Base-by-base conservation (phyloP, 176 grass and related monocot species). In the Cenchrus fungigraminus region DNA sequence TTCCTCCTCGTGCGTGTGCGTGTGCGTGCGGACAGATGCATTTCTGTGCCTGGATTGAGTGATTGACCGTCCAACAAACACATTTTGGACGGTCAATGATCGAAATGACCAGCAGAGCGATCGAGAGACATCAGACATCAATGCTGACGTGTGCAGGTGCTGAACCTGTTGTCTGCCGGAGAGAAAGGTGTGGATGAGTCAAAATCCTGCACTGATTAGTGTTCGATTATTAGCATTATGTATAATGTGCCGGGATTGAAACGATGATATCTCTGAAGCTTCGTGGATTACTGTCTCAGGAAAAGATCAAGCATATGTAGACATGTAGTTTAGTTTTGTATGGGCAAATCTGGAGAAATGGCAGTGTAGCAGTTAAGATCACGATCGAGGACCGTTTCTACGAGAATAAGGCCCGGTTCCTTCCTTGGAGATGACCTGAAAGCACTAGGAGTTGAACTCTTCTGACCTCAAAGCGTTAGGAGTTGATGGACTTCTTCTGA, bases 401-500 rank as follows among this genome's bases (percentile, higher is more conserved):
- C n/a, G 2, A 28, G 31, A 32, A 32, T 32, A 32, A 40, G 9
- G 59, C 59, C 59, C 25, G 8, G 59, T 59, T 59, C 56, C 53
- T 56, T 25, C 17, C 55, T 59, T n/a, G 59, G 59, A 62, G 59
- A 62, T 62, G 9, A 28, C n/a, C 59, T 62, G 59, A 28, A 11
- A 62, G 7, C 59, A 28, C 1, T 64, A 77, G 73, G 65, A 32
- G 69, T 49, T 52, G 65, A 73, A 6, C 10, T 28, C 22, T 28
- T 62, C 59, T 62, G 59, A 86, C 85, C 45, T n/a, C 1, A 22
- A 29, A 63, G 61, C 52, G 43, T 31, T 62, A 83, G 74, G 32
- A 4, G 86, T 79, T 79, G 81, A 40, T 40, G 37, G 3, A 83
- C 58, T 73, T 66, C 74, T 37, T 58, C 31, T 47, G 65, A 73